These are phyloP conservation scores for Scheffersomyces segobiensis DNA, from an alignment of 1,139 yeast genomes.

Conservation along the genomic window DNA sequence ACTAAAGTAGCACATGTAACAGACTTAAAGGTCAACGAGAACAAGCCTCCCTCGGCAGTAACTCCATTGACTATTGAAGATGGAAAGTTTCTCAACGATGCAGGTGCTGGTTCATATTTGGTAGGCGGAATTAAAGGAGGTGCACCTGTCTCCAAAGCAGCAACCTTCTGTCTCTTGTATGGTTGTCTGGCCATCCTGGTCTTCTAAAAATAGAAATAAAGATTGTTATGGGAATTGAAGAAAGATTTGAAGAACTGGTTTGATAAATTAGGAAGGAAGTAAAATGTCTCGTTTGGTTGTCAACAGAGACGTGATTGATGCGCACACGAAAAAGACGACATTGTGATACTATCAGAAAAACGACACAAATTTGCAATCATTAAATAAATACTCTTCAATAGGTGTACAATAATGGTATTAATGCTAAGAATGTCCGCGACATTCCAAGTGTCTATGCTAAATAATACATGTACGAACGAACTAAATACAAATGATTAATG, in stretches of 20 bases:
- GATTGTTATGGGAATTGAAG: no score
- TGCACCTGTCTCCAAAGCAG: conserved; percentile 3
- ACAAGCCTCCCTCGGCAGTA: conserved; percentile 47
- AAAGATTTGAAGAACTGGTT: not conserved
- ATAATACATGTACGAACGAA: not conserved
- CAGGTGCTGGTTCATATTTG: conserved; percentile 34
- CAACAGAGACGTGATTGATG: not conserved
- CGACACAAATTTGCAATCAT: not conserved
- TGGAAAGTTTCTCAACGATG: conserved; percentile 36
- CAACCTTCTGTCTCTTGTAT: conserved; percentile 9
- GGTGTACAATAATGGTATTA: not conserved
- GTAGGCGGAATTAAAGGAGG: conserved; percentile 20
- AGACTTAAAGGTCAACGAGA: conserved; percentile 45
- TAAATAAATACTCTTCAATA: not conserved
- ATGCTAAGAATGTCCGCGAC: not conserved
- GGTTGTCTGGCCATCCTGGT: not conserved
- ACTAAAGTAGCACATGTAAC: conserved; percentile 38
- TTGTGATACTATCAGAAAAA: not conserved
- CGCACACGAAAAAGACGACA: not conserved
- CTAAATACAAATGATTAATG: not conserved
- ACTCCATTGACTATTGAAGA: conserved; percentile 45
- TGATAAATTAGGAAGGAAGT: not conserved
- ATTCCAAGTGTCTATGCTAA: not conserved
- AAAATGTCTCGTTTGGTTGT: not conserved
- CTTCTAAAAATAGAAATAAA: no score